phyloP scores from a whole-genome alignment of 129 eudicot genomes.

The Calendula officinalis region DNA sequence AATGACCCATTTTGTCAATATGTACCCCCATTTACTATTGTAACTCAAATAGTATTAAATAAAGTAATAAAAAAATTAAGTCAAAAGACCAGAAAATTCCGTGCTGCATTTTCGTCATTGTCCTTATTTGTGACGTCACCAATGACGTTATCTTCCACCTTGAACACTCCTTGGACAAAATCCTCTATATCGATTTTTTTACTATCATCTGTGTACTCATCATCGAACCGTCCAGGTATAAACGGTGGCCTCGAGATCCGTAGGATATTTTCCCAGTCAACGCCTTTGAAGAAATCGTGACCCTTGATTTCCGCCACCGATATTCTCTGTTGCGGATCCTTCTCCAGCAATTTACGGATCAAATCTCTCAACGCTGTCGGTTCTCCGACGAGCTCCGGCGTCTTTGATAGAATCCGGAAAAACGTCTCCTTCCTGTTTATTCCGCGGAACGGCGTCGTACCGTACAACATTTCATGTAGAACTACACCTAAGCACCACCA shows the following conservation, averaged over 20 bases:
- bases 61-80: neutral
- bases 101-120: constrained; percentile 2
- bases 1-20: constrained; percentile 9
- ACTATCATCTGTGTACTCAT: constrained; percentile 36
- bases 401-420: constrained; percentile 53
- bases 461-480: constrained; percentile 78
- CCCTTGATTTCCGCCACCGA: constrained; percentile 62
- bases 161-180: constrained; percentile 60
- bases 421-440: constrained; percentile 74
- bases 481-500: constrained; percentile 91
- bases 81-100: constrained; percentile 29
- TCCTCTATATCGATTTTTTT: constrained; percentile 62
- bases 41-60: neutral
- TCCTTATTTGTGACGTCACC: constrained; percentile 18
- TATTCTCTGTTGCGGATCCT: constrained; percentile 74
- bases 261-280: constrained; percentile 66
- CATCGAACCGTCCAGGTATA: constrained; percentile 55
- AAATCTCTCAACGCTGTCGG: constrained; percentile 76
- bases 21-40: neutral
- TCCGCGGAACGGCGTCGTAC: constrained; percentile 83
- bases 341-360: constrained; percentile 69
- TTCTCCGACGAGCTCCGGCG: constrained; percentile 70
- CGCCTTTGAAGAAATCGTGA: constrained; percentile 65
- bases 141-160: constrained; percentile 28
- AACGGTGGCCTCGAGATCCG: constrained; percentile 75